Evolutionary conservation across 1,284 basidiomycete species (phyloP).

Genomic region (Irpex lacteus): DNA sequence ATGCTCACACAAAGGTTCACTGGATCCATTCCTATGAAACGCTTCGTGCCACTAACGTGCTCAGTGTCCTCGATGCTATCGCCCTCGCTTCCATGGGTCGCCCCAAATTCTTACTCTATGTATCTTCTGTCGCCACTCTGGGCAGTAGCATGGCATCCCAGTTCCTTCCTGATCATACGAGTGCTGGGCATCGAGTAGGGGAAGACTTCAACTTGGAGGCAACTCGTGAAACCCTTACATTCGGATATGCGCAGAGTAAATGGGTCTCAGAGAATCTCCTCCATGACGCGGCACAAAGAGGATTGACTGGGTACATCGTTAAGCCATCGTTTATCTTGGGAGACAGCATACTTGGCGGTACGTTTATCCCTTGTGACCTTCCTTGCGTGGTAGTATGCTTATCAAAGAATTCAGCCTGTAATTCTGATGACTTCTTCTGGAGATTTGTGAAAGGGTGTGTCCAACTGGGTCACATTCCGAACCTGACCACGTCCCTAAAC

Average conservation of each 20-base stretch:
- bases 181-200: background rate
- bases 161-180: background rate
- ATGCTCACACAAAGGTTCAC: background rate
- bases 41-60: background rate
- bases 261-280: background rate
- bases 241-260: background rate
- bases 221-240: background rate
- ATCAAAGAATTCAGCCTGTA: background rate
- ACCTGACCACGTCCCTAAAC: background rate
- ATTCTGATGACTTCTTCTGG: background rate
- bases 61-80: background rate
- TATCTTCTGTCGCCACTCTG: background rate
- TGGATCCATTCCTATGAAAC: background rate
- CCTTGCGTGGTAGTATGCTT: background rate
- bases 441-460: background rate
- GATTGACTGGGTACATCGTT: background rate
- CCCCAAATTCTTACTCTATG: background rate
- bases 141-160: slow-evolving; percentile 24
- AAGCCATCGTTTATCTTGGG: background rate
- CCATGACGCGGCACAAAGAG: background rate
- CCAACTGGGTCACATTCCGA: background rate
- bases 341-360: background rate
- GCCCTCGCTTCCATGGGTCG: background rate
- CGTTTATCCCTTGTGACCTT: background rate
- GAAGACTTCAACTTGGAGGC: background rate